A percentile compares a stretch with the other conserved stretches of the same genome.
These are phyloP conservation scores for Xanthoconium purpureum DNA, from an alignment of 768 basidiomycete species.

Conservation along the genomic window DNA sequence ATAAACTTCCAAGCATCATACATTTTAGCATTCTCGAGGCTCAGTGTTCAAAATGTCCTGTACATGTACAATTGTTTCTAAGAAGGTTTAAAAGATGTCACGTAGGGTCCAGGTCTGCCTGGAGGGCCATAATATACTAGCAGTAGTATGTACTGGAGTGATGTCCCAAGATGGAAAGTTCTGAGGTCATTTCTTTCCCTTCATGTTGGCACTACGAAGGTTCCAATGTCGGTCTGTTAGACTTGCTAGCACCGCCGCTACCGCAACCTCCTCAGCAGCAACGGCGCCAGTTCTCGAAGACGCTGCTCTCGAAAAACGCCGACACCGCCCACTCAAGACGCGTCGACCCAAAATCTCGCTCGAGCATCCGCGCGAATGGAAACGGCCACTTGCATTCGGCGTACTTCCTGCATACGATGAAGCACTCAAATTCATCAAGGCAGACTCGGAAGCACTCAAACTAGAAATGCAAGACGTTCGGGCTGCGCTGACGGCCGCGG, in stretches of 20 bases:
- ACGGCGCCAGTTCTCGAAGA: conserved; percentile 1
- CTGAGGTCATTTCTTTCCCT: background rate
- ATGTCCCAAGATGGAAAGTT: too few species aligned
- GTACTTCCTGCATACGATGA: conserved; percentile 81
- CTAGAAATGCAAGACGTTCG: conserved; percentile 22
- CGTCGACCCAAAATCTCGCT: conserved; percentile 52
- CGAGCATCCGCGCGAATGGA: conserved; percentile 58
- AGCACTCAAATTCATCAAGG: conserved; percentile 66
- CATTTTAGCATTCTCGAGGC: too few species aligned
- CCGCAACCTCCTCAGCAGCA: conserved; percentile 6
- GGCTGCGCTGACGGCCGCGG: conserved; percentile 16
- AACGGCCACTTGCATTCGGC: conserved; percentile 55
- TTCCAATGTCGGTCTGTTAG: conserved; percentile 5
- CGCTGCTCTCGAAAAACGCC: conserved; percentile 1
- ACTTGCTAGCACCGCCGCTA: conserved; percentile 4
- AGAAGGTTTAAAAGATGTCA: too few species aligned
- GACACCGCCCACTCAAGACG: conserved; percentile 23
- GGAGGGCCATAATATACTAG: too few species aligned
- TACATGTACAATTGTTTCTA: too few species aligned
- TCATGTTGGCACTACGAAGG: conserved; percentile 20
- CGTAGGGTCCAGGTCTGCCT: too few species aligned
- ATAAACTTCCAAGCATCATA: too few species aligned
- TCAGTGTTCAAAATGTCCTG: too few species aligned
- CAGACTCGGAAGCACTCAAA: conserved; percentile 54
- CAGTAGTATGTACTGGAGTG: too few species aligned